Conservation (phyloP, 495 filamentous ascomycete species). For the Penicillium subrubescens region DNA sequence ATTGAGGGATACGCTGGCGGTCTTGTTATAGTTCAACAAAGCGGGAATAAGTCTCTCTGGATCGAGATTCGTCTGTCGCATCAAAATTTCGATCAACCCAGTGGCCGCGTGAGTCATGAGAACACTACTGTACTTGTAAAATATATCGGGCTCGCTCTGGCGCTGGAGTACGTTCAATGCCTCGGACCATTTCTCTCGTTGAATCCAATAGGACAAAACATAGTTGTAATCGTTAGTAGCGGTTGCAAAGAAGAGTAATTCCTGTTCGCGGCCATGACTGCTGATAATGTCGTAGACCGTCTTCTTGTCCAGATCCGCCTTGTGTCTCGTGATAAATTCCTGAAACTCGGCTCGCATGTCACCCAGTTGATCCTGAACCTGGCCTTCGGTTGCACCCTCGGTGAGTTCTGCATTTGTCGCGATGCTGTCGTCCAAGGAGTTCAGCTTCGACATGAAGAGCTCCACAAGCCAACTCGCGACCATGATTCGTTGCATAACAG, state of each 20-base stretch:
- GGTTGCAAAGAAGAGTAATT: slow-evolving; percentile 87
- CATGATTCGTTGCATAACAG: slow-evolving; percentile 91
- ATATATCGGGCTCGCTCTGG: slow-evolving; percentile 88
- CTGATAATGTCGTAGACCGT: slow-evolving; percentile 95
- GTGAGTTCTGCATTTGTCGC: slow-evolving; percentile 84
- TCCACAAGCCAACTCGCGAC: slow-evolving; percentile 94
- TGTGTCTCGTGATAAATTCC: slow-evolving; percentile 82
- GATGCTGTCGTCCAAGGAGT: slow-evolving; percentile 90
- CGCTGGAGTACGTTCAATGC: slow-evolving; percentile 84
- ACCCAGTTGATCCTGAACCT: slow-evolving; percentile 72
- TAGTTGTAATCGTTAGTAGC: slow-evolving; percentile 89
- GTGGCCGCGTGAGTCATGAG: slow-evolving; percentile 85
- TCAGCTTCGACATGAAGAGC: slow-evolving; percentile 95
- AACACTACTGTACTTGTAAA: slow-evolving; percentile 95
- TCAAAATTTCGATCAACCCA: slow-evolving; percentile 88
- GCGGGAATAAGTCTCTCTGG: slow-evolving; percentile 88
- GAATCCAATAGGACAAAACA: slow-evolving; percentile 95
- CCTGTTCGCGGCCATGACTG: slow-evolving; percentile 90
- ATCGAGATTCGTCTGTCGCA: slow-evolving; percentile 88
- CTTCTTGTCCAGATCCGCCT: slow-evolving; percentile 81
- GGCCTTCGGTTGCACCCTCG: slow-evolving; percentile 65
- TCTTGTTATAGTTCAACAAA: slow-evolving; percentile 88
- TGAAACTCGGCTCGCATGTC: slow-evolving; percentile 76
- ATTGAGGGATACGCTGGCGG: slow-evolving; percentile 45
- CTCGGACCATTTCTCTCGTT: slow-evolving; percentile 91